Base-by-base conservation (phyloP, 176 grass and related monocot genomes). In the Juncus inflexus region DNA sequence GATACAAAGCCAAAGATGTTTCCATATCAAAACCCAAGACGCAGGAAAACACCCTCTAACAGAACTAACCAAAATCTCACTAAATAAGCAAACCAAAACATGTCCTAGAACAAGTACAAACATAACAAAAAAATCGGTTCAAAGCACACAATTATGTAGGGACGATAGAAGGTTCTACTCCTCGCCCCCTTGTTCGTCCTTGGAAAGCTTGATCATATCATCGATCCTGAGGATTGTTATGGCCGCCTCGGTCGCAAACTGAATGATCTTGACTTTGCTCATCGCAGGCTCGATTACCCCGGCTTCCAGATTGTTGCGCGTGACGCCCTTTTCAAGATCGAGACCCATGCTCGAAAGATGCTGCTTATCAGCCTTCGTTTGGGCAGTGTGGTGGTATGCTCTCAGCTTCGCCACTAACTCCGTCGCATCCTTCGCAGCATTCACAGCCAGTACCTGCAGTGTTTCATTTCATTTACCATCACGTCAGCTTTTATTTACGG, bases 221-320 rank as follows among this genome's bases (percentile, higher is more conserved):
- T 96, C 91, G 38, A 96, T 96, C 66, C 91, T 82, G 41, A 96
- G 66, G 67, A 96, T 96, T 39, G 91, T 90, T 62, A 96, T 96
- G 16, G 91, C 91, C 19, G 91, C 91, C 77, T 96, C 91, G 0
- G 87, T 96, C 16, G 91, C 87, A 73, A 96, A 90, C 91, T 96
- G 74, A 45, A 60, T 15, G 72, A 91, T 96, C 74, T 96, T 96
- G 14, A 96, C 87, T 91, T 96, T 96, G 74, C 84, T 91, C 87
- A 96, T 96, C 43, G 92, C 77, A 49, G 92, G 87, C 64, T 96
- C 92, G 52, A 96, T 96, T 15, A 96, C 92, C 55, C 92, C 92
- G 50, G 81, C 83, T 72, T 91, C 87, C 3, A 91, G 74, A 56
- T 96, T 96, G 74, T 91, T 91, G 58, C 87, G 82, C 54, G 85